Evolutionary conservation across 352 stramenopile species (phyloP), one percentile per base, ranked within the genome.

Genomic region (Phytophthora nicotianae): DNA sequence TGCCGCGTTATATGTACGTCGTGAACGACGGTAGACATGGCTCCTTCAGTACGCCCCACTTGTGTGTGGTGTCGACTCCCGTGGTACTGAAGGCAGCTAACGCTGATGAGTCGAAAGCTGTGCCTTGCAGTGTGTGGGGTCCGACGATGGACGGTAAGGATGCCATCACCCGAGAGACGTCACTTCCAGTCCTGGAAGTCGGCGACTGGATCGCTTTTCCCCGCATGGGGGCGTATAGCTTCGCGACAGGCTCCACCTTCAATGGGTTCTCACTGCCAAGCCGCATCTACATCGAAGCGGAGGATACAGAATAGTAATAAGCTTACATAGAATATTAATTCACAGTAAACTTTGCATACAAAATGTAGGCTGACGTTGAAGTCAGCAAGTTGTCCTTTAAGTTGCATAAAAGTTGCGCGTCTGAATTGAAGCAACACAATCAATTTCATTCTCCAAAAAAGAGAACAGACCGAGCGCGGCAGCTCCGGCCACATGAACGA

Each of bases 91-190:
- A 76, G 21, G 19, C 58, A 9, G 46, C 47, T 9, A 59, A 58
- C 7, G 41, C 43, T 9, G 45, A 65, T 38, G 55, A 70, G 33
- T 51, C 63, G 2, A 55, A 48, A 17, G 14, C 41, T 20, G 55
- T 81, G n/a, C 24, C 58, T 0, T 80, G 69, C 41, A 81, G 73
- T 42, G 14, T 86, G 21, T 87, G 76, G 70, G 77, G 75, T 0
- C 75, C 74, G 1, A 84, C 77, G 11, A 84, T 79, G 56, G 75
- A 87, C 48, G 75, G 77, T 43, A 82, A 81, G 26, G 77, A 87
- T 51, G 59, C 52, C 6, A 76, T 87, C 51, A 72, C 65, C 3
- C 70, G 74, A 33, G 66, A 83, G 26, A 70, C 66, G 14, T 16
- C 32, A 43, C 59, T 87, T 13, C 70, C 75, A 2, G 48, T 83